Evolutionary conservation across 2,329 filamentous ascomycete genomes (phyloP).

Genomic region (Claviceps sp.): DNA sequence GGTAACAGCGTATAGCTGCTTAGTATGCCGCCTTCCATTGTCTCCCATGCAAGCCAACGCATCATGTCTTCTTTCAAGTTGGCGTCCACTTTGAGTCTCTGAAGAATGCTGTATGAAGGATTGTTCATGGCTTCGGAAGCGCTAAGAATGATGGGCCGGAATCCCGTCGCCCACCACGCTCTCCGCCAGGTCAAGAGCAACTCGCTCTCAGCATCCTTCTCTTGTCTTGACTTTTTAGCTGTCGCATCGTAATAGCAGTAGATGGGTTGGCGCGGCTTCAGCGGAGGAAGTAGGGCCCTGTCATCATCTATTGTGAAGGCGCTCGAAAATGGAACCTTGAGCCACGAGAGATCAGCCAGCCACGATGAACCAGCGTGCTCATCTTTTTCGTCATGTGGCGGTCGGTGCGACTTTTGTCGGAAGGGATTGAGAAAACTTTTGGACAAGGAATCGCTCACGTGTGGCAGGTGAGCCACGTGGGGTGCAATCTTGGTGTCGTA

Average conservation of each 20-base stretch:
- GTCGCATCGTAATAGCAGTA: conserved; percentile 85
- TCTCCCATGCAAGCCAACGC: conserved; percentile 85
- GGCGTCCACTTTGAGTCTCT: conserved; percentile 45
- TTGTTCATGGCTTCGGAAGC: conserved; percentile 72
- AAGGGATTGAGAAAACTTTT: conserved; percentile 52
- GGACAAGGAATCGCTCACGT: conserved; percentile 23
- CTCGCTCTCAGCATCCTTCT: conserved; percentile 60
- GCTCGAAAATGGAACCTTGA: conserved; percentile 71
- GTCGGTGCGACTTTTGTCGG: conserved; percentile 54
- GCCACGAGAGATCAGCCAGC: conserved; percentile 84
- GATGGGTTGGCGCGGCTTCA: conserved; percentile 55
- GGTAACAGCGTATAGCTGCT: conserved; percentile 70
- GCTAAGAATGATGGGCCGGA: conserved; percentile 70
- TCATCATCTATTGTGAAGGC: conserved; percentile 69
- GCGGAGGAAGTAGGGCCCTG: conserved; percentile 67
- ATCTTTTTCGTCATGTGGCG: conserved; percentile 63
- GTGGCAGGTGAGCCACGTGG: conserved; percentile 17
- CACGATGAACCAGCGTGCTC: conserved; percentile 67
- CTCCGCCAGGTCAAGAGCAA: conserved; percentile 78
- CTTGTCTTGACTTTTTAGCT: conserved; percentile 44
- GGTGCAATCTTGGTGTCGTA: conserved; percentile 36
- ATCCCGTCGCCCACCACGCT: conserved; percentile 92
- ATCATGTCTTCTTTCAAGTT: conserved; percentile 57
- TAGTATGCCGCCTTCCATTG: conserved; percentile 74
- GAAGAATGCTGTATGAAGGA: conserved; percentile 59